Conservation (phyloP, 345 rosid species). For the Litchi chinensis region DNA sequence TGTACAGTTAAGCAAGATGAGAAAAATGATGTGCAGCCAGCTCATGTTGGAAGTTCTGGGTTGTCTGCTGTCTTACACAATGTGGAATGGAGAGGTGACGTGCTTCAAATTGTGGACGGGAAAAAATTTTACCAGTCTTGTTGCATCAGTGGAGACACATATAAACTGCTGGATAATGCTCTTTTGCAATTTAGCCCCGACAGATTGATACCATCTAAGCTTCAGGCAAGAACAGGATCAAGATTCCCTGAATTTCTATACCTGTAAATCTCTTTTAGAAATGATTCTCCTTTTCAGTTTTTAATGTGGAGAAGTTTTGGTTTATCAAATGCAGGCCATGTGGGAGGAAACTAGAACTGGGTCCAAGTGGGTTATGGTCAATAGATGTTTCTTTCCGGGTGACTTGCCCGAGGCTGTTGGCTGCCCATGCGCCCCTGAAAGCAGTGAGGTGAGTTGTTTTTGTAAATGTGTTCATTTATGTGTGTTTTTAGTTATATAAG, state of each 20-base stretch:
- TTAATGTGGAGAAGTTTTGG: conserved; percentile 9
- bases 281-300: conserved; percentile 1
- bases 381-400: conserved; percentile 63
- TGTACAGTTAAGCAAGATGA: conserved; percentile 26
- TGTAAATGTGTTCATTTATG: background rate
- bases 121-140: conserved; percentile 54
- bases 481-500: background rate
- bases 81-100: conserved; percentile 51
- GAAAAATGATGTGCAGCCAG: conserved; percentile 27
- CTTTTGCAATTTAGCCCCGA: conserved; percentile 45
- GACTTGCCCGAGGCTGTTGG: conserved; percentile 66
- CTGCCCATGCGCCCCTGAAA: conserved; percentile 56
- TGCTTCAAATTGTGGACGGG: conserved; percentile 41
- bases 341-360: conserved; percentile 66
- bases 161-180: conserved; percentile 61
- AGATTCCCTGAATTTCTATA: conserved; percentile 5
- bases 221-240: conserved; percentile 48
- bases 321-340: conserved; percentile 52
- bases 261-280: background rate
- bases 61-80: conserved; percentile 23
- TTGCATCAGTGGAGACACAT: conserved; percentile 49
- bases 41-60: conserved; percentile 34
- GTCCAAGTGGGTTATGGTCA: conserved; percentile 57
- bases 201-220: conserved; percentile 57
- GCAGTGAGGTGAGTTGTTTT: conserved; percentile 50